Evolutionary conservation across 148 eudicot species (phyloP), one percentile per base, ranked within the genome.

Genomic region (Dianthus caryophyllus): DNA sequence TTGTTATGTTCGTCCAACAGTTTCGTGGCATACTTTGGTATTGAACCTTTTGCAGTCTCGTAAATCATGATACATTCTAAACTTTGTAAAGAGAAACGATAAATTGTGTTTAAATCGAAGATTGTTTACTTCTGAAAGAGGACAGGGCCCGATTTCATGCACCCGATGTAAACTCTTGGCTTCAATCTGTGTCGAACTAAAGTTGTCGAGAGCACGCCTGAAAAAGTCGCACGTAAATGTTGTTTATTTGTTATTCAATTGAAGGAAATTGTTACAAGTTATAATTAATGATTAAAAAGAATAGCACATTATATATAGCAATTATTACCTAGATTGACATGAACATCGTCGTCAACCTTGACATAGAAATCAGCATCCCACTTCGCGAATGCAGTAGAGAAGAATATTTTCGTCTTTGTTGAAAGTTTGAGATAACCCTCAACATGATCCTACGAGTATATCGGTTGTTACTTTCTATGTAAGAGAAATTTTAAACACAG

Each of bases 131-230:
- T 83, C 43, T 79, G 87, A 47, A 75, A 76, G 5, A 86, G 84
- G 61, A 84, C 91, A 4, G 88, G 91, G 17, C 87, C 85, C 22
- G 88, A 86, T 62, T 86, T 86, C 90, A 86, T 86, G 68, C 91
- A 86, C 15, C 91, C 91, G 11, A 82, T 69, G 26, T 84, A 86
- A 6, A 82, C 81, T 64, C 88, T 76, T 2, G 86, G 83, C 57
- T 79, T 84, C 20, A 67, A 57, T 20, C 79, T 71, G 59, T 86
- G 87, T 7, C 77, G 70, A 21, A 64, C 69, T 36, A 86, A 77
- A 31, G 79, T 82, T 12, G 77, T 50, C 13, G 79, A 77, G 69
- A 86, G 78, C 44, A 72, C 78, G 15, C 81, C 89, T 84, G 82
- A 55, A 69, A 25, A 60, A 10, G 5, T n/a, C 30, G 1, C 24